phyloP scores from a whole-genome alignment of 768 basidiomycete species.

The Glaciozyma antarctica region DNA sequence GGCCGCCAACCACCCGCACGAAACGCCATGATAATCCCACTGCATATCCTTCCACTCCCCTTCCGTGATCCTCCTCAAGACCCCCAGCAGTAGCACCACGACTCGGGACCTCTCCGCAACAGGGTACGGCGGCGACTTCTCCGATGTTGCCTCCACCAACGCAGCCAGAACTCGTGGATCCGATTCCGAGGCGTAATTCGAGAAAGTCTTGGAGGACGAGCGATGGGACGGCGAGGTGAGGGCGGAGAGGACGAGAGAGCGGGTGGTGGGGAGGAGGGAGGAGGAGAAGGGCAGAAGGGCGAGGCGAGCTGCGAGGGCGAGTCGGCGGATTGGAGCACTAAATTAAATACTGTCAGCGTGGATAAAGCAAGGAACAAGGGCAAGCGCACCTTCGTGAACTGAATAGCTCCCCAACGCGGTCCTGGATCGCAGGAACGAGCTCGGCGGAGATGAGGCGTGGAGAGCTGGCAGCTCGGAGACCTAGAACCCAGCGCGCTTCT shows the following conservation, averaged over 20 bases:
- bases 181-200: background rate
- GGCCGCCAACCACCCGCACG: background rate
- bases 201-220: background rate
- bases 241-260: background rate
- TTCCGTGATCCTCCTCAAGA: background rate
- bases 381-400: background rate
- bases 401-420: constrained; percentile 13
- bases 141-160: background rate
- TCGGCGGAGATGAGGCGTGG: constrained; percentile 6
- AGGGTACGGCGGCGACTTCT: background rate
- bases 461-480: constrained; percentile 2
- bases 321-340: constrained; percentile 1
- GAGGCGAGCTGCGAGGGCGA: constrained; percentile 10
- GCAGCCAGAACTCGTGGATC: background rate
- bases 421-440: constrained; percentile 5
- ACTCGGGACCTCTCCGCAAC: background rate
- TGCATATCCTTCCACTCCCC: background rate
- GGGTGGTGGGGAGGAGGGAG: background rate
- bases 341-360: background rate
- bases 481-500: background rate
- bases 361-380: too few species aligned
- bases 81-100: background rate
- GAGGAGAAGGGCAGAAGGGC: background rate
- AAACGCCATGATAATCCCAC: background rate
- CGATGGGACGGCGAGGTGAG: background rate